Conservation (phyloP, 2,329 filamentous ascomycete genomes). For the Leptographium wingfieldii region DNA sequence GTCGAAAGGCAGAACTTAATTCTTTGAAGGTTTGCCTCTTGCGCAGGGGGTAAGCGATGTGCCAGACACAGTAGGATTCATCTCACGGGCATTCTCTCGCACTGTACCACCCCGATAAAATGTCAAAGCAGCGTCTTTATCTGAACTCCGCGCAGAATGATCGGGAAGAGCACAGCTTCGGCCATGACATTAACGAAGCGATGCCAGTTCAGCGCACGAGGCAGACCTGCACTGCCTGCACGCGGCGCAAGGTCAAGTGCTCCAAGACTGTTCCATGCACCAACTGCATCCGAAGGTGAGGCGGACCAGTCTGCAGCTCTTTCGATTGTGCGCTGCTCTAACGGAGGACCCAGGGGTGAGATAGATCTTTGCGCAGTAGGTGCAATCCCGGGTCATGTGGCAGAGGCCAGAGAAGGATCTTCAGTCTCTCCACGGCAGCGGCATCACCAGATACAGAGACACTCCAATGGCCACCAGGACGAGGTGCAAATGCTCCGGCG, state of each 20-base stretch:
- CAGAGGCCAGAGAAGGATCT: background rate
- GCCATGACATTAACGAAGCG: background rate
- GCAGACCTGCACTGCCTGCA: conserved; percentile 8
- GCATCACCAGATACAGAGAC: background rate
- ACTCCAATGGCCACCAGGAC: background rate
- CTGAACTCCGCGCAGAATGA: too few relatives aligned
- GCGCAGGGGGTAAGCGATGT: too few relatives aligned
- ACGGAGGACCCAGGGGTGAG: conserved; percentile 7
- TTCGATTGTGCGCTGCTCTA: background rate
- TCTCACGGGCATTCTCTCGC: too few relatives aligned
- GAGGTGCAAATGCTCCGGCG: background rate
- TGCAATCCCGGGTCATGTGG: background rate
- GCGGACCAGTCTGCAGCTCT: background rate
- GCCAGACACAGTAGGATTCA: too few relatives aligned
- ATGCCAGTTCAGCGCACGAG: background rate
- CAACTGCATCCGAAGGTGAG: conserved; percentile 14
- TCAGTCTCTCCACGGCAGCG: background rate
- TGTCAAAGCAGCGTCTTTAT: too few relatives aligned
- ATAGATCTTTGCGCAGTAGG: conserved; percentile 5
- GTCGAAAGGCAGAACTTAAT: too few relatives aligned
- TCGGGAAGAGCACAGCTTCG: background rate
- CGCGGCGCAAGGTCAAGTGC: conserved; percentile 15
- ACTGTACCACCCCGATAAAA: too few relatives aligned
- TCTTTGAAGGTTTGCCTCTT: too few relatives aligned
- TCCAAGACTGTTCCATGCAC: conserved; percentile 16